Conservation (phyloP, 2,329 filamentous ascomycete genomes). For the Orbilia brochopaga region DNA sequence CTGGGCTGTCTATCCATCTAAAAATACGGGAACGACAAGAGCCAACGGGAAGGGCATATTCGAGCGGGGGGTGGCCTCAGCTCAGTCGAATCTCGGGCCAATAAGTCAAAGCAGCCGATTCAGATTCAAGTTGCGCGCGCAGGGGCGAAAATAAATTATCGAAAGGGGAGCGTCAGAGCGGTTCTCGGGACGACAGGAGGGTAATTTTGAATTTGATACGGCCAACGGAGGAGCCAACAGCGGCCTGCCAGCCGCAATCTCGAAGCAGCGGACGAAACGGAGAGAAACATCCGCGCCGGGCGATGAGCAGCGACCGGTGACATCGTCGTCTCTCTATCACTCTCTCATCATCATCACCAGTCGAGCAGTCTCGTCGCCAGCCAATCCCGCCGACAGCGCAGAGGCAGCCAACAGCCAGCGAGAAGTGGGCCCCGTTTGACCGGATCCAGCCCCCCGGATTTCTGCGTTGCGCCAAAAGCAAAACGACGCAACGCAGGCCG, state of each 20-base stretch:
- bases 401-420: neutral
- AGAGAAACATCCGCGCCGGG: neutral
- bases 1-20: neutral
- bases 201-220: constrained; percentile 24
- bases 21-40: neutral
- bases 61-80: no score
- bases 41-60: neutral
- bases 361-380: no score
- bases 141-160: neutral
- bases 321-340: no score
- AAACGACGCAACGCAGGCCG: constrained; percentile 19
- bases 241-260: neutral
- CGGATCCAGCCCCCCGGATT: constrained; percentile 48
- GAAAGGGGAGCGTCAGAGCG: constrained; percentile 1
- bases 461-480: constrained; percentile 47
- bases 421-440: neutral
- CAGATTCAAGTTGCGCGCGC: neutral
- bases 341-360: no score
- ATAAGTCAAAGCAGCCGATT: no score
- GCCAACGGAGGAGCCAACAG: constrained; percentile 19
- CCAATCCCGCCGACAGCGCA: no score
- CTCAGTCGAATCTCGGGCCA: neutral
- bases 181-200: neutral
- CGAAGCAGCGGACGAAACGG: neutral
- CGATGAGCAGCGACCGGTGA: constrained; percentile 38